Evolutionary conservation across 257 asterid species (phyloP).

Genomic region (Prunella vulgaris): DNA sequence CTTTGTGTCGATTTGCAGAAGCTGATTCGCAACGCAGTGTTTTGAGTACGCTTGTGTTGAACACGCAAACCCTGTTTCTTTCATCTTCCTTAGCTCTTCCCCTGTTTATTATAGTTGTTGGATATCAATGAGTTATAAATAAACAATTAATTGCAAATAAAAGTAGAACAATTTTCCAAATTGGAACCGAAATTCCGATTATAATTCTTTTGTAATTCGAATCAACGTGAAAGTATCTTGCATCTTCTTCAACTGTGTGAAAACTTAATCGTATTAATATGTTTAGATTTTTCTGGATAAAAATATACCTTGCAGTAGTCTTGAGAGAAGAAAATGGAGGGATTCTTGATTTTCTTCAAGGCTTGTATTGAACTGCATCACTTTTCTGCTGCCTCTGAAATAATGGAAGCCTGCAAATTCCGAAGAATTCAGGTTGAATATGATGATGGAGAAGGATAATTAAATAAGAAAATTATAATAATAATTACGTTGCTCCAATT

Average conservation of each 20-base stretch:
- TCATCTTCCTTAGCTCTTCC: conserved; percentile 29
- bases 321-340: conserved; percentile 22
- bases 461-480: background rate
- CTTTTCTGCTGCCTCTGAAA: background rate
- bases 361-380: background rate
- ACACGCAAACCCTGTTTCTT: conserved; percentile 47
- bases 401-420: conserved; percentile 26
- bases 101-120: conserved; percentile 30
- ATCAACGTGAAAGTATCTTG: no score
- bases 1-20: conserved; percentile 40
- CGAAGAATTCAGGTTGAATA: background rate
- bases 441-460: background rate
- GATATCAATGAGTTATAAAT: background rate
- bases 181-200: no score
- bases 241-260: no score
- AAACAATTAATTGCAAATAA: background rate
- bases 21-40: conserved; percentile 39
- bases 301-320: conserved; percentile 29
- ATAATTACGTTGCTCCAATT: conserved; percentile 25
- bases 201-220: no score
- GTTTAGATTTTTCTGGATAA: no score
- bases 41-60: conserved; percentile 34
- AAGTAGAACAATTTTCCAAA: no score
- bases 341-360: conserved; percentile 15
- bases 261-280: no score